phyloP scores from a whole-genome alignment of 2,329 filamentous ascomycete genomes.

The Cytospora piceicola region DNA sequence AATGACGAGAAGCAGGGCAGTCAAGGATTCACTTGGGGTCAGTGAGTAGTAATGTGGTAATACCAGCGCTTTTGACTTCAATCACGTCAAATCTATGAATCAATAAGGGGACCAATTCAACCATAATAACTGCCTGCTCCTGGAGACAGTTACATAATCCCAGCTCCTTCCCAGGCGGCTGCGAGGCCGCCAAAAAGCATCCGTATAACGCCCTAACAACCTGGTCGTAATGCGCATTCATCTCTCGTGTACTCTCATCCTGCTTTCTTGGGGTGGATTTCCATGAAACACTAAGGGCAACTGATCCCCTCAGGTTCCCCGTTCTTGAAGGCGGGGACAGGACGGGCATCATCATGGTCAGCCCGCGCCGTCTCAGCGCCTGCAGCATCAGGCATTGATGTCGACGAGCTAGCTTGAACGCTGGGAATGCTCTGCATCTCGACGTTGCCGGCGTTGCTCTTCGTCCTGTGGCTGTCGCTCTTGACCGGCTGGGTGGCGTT shows the following conservation, averaged over 20 bases:
- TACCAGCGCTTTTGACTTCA: neutral
- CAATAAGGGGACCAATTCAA: neutral
- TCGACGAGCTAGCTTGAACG: slow-evolving; percentile 56
- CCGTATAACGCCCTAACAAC: neutral
- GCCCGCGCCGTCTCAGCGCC: slow-evolving; percentile 43
- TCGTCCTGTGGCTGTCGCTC: slow-evolving; percentile 43
- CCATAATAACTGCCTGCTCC: neutral
- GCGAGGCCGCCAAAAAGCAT: neutral
- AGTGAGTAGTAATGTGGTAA: neutral
- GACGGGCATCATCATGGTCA: no score
- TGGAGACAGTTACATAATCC: neutral
- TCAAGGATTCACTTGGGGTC: neutral
- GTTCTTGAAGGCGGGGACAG: no score
- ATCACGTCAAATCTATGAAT: neutral
- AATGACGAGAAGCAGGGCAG: neutral
- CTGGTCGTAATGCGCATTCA: no score
- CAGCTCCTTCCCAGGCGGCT: neutral
- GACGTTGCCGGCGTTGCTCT: slow-evolving; percentile 48
- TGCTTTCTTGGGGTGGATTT: no score
- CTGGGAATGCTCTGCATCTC: slow-evolving; percentile 59
- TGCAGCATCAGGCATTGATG: slow-evolving; percentile 52
- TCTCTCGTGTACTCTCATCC: no score
- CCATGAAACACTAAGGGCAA: no score
- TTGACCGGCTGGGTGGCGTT: slow-evolving; percentile 53
- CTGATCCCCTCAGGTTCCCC: no score